Conservation (phyloP, 306 rosid genomes). For the Vigna trinervia region DNA sequence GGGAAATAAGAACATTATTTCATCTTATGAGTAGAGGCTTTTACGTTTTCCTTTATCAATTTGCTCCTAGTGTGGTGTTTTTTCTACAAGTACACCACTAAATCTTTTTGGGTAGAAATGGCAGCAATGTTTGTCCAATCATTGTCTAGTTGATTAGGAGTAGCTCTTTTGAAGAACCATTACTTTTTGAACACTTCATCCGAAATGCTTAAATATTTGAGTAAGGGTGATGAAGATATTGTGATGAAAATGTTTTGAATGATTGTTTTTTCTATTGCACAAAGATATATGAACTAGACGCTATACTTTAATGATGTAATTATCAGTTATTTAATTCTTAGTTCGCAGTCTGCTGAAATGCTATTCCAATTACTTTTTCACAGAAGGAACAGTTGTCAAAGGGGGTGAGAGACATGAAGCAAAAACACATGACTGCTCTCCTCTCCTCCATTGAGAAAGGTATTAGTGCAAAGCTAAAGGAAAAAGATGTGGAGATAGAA, state of each 20-base stretch:
- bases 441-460: slow-evolving; percentile 78
- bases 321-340: slow-evolving; percentile 15
- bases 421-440: slow-evolving; percentile 71
- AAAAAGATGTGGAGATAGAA: slow-evolving; percentile 81
- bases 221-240: not conserved
- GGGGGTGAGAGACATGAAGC: slow-evolving; percentile 83
- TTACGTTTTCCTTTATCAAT: too few species aligned
- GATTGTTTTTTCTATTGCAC: slow-evolving; percentile 4
- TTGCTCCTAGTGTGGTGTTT: too few species aligned
- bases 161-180: slow-evolving; percentile 1
- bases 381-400: slow-evolving; percentile 88
- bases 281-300: not conserved
- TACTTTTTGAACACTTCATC: not conserved
- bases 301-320: slow-evolving; percentile 11
- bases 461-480: slow-evolving; percentile 63
- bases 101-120: not conserved
- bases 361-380: slow-evolving; percentile 17
- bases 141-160: not conserved
- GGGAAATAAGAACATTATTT: not conserved
- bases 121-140: slow-evolving; percentile 1
- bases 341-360: slow-evolving; percentile 22
- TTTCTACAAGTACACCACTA: too few species aligned
- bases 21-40: too few species aligned
- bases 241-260: not conserved
- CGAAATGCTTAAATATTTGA: not conserved